phyloP scores from a whole-genome alignment of 2,329 filamentous ascomycete species.

The Stemphylium lycopersici region DNA sequence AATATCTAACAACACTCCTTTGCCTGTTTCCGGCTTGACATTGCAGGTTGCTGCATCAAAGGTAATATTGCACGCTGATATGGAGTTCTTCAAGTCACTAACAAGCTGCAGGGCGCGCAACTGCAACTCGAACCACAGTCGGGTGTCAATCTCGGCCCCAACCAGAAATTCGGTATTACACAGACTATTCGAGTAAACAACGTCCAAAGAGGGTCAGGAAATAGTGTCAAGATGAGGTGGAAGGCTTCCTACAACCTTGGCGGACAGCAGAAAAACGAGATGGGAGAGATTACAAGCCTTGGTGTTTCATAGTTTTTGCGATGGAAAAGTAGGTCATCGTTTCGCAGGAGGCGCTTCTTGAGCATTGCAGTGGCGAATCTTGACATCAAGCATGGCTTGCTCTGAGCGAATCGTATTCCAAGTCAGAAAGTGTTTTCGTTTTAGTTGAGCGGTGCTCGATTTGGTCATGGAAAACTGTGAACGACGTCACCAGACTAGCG shows the following conservation, averaged over 20 bases:
- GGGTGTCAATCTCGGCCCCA: slow-evolving; percentile 73
- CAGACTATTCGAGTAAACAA: slow-evolving; percentile 82
- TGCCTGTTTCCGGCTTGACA: slow-evolving; percentile 77
- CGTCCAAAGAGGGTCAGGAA: slow-evolving; percentile 74
- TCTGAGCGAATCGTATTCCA: background rate
- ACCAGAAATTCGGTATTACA: slow-evolving; percentile 76
- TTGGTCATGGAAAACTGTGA: background rate
- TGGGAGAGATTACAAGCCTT: slow-evolving; percentile 82
- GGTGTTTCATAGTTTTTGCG: slow-evolving; percentile 65
- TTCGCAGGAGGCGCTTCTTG: background rate
- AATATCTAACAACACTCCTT: slow-evolving; percentile 81
- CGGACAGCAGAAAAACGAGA: slow-evolving; percentile 71
- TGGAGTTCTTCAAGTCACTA: slow-evolving; percentile 3
- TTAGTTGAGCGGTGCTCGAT: background rate
- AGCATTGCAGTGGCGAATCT: background rate
- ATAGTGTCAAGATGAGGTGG: slow-evolving; percentile 87
- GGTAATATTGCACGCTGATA: slow-evolving; percentile 56
- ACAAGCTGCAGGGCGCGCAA: slow-evolving; percentile 69
- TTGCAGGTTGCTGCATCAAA: slow-evolving; percentile 95
- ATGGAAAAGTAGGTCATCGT: slow-evolving; percentile 8
- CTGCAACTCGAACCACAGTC: slow-evolving; percentile 85
- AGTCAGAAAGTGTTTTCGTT: background rate
- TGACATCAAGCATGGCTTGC: background rate
- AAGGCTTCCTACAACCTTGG: slow-evolving; percentile 79
- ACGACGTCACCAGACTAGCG: slow-evolving; percentile 20